A percentile compares a stretch with the other conserved stretches of the same genome.
Conservation (phyloP, 306 rosid species). For the Trifolium fragiferum region DNA sequence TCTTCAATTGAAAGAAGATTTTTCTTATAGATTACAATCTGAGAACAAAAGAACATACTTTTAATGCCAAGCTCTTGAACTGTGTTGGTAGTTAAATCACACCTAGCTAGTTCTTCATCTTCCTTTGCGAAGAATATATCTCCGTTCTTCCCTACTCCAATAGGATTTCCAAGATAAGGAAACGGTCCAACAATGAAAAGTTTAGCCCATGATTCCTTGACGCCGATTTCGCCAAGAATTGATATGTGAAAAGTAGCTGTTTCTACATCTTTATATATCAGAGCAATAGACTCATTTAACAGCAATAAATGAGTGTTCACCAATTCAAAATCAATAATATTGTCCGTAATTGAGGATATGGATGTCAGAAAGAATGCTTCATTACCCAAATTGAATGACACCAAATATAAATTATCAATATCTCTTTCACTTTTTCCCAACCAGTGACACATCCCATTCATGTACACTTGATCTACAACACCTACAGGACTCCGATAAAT, state of each 20-base stretch:
- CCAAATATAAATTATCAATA: neutral
- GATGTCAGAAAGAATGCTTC: neutral
- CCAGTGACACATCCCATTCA: slow-evolving; percentile 5
- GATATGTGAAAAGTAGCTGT: neutral
- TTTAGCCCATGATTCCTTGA: neutral
- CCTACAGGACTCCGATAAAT: neutral
- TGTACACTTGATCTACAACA: neutral
- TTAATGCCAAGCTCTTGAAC: neutral
- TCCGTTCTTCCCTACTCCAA: neutral
- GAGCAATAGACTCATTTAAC: neutral
- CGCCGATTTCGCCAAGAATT: neutral
- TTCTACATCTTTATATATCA: neutral
- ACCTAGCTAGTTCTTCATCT: neutral
- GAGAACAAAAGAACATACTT: neutral
- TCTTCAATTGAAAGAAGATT: neutral
- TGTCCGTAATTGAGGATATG: neutral
- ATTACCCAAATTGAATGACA: neutral
- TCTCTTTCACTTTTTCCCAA: neutral
- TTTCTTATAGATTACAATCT: neutral
- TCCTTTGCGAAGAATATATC: neutral
- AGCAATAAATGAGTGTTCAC: neutral
- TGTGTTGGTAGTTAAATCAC: neutral
- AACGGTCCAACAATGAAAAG: neutral
- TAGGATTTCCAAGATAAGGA: neutral
- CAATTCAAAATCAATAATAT: neutral